Evolutionary conservation across 2,329 filamentous ascomycete species (phyloP).

Genomic region (Colletotrichum australisinense): DNA sequence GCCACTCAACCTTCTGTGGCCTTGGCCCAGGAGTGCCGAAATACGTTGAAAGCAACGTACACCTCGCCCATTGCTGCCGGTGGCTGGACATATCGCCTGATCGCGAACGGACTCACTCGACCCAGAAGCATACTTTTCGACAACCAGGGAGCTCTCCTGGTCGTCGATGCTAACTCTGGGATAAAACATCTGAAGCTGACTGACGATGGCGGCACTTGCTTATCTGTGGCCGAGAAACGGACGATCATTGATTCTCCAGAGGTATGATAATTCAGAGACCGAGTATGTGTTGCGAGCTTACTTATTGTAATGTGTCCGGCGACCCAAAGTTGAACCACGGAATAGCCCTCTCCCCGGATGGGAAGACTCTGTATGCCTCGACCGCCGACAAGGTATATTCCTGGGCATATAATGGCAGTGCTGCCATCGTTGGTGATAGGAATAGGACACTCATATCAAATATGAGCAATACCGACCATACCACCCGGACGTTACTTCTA

Average conservation of each 20-base stretch:
- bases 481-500: constrained; percentile 71
- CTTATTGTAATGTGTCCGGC: not conserved
- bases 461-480: constrained; percentile 69
- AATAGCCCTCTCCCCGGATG: constrained; percentile 47
- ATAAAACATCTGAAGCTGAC: constrained; percentile 52
- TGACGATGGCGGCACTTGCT: constrained; percentile 55
- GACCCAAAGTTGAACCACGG: constrained; percentile 59
- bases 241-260: not conserved
- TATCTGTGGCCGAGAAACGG: constrained; percentile 45
- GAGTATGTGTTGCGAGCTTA: not conserved
- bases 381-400: constrained; percentile 63
- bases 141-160: constrained; percentile 54
- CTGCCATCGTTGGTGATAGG: constrained; percentile 53
- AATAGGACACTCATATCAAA: constrained; percentile 62
- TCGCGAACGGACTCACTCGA: constrained; percentile 51
- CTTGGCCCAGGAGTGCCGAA: constrained; percentile 43
- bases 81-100: constrained; percentile 57
- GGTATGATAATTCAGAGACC: not conserved
- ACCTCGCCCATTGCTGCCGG: constrained; percentile 49
- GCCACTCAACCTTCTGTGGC: not conserved
- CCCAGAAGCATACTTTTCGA: constrained; percentile 61
- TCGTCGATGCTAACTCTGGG: constrained; percentile 55
- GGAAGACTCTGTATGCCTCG: constrained; percentile 62
- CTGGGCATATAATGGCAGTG: constrained; percentile 68
- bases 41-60: constrained; percentile 47